Evolutionary conservation across 1,139 yeast species (phyloP), one percentile per base, ranked within the genome.

Genomic region (Geotrichum reessii): DNA sequence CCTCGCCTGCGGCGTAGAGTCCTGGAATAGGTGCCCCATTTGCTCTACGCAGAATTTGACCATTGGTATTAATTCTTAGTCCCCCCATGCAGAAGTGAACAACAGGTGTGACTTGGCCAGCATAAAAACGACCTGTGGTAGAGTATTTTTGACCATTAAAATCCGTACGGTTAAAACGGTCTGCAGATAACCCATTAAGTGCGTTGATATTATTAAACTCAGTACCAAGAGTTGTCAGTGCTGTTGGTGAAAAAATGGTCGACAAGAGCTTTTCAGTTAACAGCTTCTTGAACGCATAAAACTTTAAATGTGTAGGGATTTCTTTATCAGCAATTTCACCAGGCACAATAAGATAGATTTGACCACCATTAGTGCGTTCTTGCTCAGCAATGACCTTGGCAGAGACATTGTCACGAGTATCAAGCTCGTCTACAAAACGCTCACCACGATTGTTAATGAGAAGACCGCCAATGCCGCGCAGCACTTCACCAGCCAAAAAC

Each of bases 21-120:
- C 90, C 92, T 44, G 73, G 74, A 63, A 85, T 81, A 1, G 82
- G 77, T 17, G 67, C 64, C 4, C 68, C 66, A n/a, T n/a, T n/a
- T n/a, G 75, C 74, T 40, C 73, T 72, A 56, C 76, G 74, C 54
- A 85, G 63, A 1, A 86, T 89, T 65, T 84, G 80, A 0, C 86
- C 75, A 53, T 77, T 72, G 51, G 77, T 80, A 67, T 86, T 82
- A 67, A 86, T 85, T 68, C 82, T 82, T 40, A 86, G 85, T 50
- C 96, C 95, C 42, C 96, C 95, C 91, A 87, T 86, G 8, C 95
- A 87, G 74, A 87, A 88, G 69, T 88, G 96, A 47, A 88, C 81
- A 1, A 87, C 95, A 47, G 95, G 83, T 1, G 93, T 86, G 52
- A 86, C 79, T 63, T 74, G 79, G 0, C 86, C 81, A 31, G 81